Conservation (phyloP, 306 rosid species). For the Glycyrrhiza uralensis region DNA sequence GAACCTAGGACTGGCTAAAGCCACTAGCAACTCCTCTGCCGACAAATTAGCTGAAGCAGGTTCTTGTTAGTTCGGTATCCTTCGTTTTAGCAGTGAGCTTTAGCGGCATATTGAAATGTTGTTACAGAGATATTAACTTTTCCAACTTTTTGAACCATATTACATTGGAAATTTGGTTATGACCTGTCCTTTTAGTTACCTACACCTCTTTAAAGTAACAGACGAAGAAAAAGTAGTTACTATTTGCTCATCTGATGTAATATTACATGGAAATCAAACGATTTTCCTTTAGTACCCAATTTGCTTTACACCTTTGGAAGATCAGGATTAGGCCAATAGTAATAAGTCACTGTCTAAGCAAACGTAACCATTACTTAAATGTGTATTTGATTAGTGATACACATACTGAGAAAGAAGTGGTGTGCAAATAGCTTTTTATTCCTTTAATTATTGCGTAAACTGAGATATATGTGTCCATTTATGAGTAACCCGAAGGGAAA, state of each 20-base stretch:
- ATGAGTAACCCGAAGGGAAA: background rate
- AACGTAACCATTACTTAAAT: background rate
- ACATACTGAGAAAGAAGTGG: background rate
- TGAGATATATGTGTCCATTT: background rate
- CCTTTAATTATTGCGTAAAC: background rate
- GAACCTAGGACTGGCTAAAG: conserved; percentile 12
- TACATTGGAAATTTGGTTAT: background rate
- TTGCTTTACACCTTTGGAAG: background rate
- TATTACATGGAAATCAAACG: background rate
- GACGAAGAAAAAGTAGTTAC: background rate
- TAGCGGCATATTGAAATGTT: background rate
- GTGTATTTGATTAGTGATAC: background rate
- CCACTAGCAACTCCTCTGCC: conserved; percentile 21
- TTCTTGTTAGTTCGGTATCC: background rate
- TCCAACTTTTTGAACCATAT: background rate
- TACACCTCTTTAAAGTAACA: background rate
- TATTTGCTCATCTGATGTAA: background rate
- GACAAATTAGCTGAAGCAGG: conserved; percentile 33
- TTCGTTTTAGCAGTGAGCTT: background rate
- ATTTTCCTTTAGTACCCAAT: background rate
- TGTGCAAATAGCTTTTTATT: background rate
- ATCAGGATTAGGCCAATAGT: background rate
- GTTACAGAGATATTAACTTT: background rate
- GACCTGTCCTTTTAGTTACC: background rate
- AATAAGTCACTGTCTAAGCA: background rate